Evolutionary conservation across 768 basidiomycete genomes (phyloP).

Genomic region (Pleurotus citrinopileatus): DNA sequence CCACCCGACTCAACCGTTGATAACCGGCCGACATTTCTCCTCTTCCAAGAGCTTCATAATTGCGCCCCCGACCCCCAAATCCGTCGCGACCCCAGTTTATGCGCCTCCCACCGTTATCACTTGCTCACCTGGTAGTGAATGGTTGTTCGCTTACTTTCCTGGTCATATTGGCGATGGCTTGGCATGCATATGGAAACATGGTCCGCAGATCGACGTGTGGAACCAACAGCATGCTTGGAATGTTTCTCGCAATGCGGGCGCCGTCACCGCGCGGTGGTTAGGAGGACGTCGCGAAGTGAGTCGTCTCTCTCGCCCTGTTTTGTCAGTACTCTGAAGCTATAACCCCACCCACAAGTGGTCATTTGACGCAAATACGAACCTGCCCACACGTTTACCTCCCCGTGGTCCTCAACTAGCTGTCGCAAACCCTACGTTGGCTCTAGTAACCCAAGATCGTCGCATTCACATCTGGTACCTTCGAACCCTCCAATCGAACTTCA

Average conservation of each 20-base stretch:
- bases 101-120: slow-evolving; percentile 63
- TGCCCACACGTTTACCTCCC: slow-evolving; percentile 51
- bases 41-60: slow-evolving; percentile 65
- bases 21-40: slow-evolving; percentile 66
- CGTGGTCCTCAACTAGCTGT: slow-evolving; percentile 56
- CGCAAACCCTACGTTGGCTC: slow-evolving; percentile 51
- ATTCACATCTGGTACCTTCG: slow-evolving; percentile 55
- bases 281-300: slow-evolving; percentile 57
- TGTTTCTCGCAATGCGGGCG: slow-evolving; percentile 47
- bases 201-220: slow-evolving; percentile 61
- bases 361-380: slow-evolving; percentile 35
- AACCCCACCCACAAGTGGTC: too few relatives aligned
- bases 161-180: slow-evolving; percentile 50
- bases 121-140: slow-evolving; percentile 54
- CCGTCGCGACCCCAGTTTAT: slow-evolving; percentile 45
- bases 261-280: slow-evolving; percentile 64
- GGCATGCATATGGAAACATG: slow-evolving; percentile 66
- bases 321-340: slow-evolving; percentile 1
- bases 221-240: slow-evolving; percentile 53
- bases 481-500: slow-evolving; percentile 39
- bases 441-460: slow-evolving; percentile 64
- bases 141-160: slow-evolving; percentile 77
- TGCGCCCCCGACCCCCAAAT: slow-evolving; percentile 48
- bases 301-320: background rate
- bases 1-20: slow-evolving; percentile 56